Conservation (phyloP, 1,284 basidiomycete species). For the Apiotrichum sp. region DNA sequence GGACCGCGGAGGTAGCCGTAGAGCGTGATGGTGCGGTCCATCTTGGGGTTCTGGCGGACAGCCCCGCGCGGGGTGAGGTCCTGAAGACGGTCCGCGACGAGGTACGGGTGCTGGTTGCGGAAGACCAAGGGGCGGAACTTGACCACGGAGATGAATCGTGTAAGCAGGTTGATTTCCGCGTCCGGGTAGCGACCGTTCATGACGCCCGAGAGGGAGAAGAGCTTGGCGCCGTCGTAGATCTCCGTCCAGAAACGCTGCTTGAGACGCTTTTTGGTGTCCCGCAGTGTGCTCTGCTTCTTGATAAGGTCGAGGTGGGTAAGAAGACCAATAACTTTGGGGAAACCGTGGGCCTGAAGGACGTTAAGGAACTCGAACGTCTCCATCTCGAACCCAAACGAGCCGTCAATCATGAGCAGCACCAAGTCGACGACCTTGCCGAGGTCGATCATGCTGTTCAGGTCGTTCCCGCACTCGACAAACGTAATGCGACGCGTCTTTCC, state of each 20-base stretch:
- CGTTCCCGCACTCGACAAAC: slow-evolving; percentile 96
- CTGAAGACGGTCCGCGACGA: slow-evolving; percentile 92
- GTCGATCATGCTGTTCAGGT: slow-evolving; percentile 97
- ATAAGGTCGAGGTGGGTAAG: slow-evolving; percentile 96
- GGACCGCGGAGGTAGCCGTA: slow-evolving; percentile 95
- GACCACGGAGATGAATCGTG: slow-evolving; percentile 94
- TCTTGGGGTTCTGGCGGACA: slow-evolving; percentile 73
- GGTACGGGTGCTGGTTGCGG: slow-evolving; percentile 87
- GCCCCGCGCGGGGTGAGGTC: slow-evolving; percentile 87
- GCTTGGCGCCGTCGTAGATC: slow-evolving; percentile 96
- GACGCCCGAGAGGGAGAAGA: slow-evolving; percentile 97
- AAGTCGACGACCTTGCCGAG: slow-evolving; percentile 94
- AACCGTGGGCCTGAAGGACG: slow-evolving; percentile 91
- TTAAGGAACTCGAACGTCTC: slow-evolving; percentile 99
- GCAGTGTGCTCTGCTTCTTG: slow-evolving; percentile 82
- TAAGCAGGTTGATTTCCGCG: slow-evolving; percentile 89
- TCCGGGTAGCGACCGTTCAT: slow-evolving; percentile 98
- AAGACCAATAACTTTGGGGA: slow-evolving; percentile 96
- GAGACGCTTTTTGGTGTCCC: slow-evolving; percentile 85
- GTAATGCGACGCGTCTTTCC: slow-evolving; percentile 88
- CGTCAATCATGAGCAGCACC: slow-evolving; percentile 95
- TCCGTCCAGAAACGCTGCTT: slow-evolving; percentile 99
- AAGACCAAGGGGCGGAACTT: slow-evolving; percentile 98
- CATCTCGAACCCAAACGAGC: slow-evolving; percentile 98
- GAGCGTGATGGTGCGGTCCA: slow-evolving; percentile 76